A percentile compares a stretch with the other conserved stretches of the same genome.
phyloP scores from a whole-genome alignment of 257 asterid species.

The Osmanthus fragrans region DNA sequence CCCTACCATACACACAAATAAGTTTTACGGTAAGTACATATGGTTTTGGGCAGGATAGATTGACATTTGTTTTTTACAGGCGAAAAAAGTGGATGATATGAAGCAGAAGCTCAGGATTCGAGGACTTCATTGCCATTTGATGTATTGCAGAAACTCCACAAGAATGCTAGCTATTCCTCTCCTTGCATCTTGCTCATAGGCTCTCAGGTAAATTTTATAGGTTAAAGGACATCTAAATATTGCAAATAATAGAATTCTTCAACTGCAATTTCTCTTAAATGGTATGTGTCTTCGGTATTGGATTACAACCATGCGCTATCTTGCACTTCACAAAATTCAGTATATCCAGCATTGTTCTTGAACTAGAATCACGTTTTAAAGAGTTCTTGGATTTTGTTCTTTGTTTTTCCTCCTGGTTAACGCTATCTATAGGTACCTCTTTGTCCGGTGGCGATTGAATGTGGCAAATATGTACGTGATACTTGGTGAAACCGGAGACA shows the following conservation, averaged over 20 bases:
- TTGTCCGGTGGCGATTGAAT: slow-evolving; percentile 81
- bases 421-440: slow-evolving; percentile 54
- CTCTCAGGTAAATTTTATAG: slow-evolving; percentile 58
- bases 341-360: too few species aligned
- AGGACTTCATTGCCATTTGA: slow-evolving; percentile 82
- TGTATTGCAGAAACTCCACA: slow-evolving; percentile 84
- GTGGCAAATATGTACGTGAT: slow-evolving; percentile 75
- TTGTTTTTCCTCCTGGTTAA: not conserved
- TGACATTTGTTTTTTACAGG: slow-evolving; percentile 40
- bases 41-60: not conserved
- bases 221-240: not conserved
- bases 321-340: too few species aligned
- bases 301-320: too few species aligned
- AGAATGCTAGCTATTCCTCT: slow-evolving; percentile 85
- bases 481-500: slow-evolving; percentile 87
- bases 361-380: too few species aligned
- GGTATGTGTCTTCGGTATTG: not conserved
- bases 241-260: not conserved
- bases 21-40: not conserved
- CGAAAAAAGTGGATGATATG: slow-evolving; percentile 75
- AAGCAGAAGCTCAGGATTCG: slow-evolving; percentile 90
- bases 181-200: slow-evolving; percentile 86
- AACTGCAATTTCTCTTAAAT: not conserved
- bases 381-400: not conserved
- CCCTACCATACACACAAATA: not conserved